Base-by-base conservation (phyloP, 1,284 basidiomycete genomes). In the Volvariella volvacea region DNA sequence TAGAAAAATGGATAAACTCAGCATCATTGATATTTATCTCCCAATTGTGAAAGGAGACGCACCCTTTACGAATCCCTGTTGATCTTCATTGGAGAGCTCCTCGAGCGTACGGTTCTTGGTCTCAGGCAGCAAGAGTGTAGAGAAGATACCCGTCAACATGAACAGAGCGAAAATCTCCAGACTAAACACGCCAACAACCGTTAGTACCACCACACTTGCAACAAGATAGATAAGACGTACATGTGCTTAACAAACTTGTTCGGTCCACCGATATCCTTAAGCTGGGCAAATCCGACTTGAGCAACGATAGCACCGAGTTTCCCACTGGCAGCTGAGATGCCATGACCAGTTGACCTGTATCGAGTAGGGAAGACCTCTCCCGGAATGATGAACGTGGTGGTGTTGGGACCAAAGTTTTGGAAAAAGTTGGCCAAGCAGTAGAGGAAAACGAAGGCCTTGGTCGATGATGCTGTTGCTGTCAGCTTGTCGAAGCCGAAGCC, bases 281-380 rank as follows among this genome's bases (percentile, higher is more conserved):
- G 63, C 46, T 74, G 76, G 22, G 79, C 76, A 62, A 92, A 89
- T 37, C 80, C 87, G 51, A 90, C 80, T 63, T 91, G 87, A 2
- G 87, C 82, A 39, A 92, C 64, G 59, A 93, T 86, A 43, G 89
- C 89, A 34, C 89, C 90, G 41, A 90, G 71, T 64, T 92, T 92
- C 42, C 87, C 88, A 20, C 76, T 79, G 3, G 85, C 88, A 15
- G 89, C 90, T 15, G 83, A 85, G 59, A 93, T 90, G 63, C 89
- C 89, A 63, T 92, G 88, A 2, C 78, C 83, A 3, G 88, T 90
- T 0, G 85, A 86, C 41, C 88, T 76, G 66, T 90, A 90, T 38
- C 89, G 80, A 2, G 90, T 92, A 1, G 90, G 89, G 81, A 92
- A 93, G 21, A 73, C 78, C 62, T 93, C 88, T 45, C 86, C 88